A percentile compares a stretch with the other conserved stretches of the same genome.
Conservation (phyloP, 2,329 filamentous ascomycete species). For the Thermoascus crustaceus region DNA sequence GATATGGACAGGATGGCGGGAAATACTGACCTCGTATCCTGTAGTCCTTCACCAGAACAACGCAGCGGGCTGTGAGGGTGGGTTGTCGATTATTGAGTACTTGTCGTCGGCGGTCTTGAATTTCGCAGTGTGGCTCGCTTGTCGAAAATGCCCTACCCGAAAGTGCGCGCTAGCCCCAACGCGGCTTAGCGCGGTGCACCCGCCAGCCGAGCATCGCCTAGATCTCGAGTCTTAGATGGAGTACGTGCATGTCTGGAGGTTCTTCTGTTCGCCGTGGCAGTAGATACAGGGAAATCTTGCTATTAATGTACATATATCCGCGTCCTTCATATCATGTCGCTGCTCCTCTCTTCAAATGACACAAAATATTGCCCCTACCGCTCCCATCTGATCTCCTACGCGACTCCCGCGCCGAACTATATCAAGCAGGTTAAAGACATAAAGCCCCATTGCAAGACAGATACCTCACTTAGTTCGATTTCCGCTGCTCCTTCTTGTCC, state of each 20-base stretch:
- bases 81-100: constrained; percentile 31
- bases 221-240: neutral
- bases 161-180: constrained; percentile 21
- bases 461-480: constrained; percentile 6
- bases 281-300: no score
- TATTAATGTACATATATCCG: no score
- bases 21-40: constrained; percentile 36
- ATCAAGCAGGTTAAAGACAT: neutral
- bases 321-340: no score
- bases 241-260: constrained; percentile 2
- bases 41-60: constrained; percentile 39
- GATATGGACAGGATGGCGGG: constrained; percentile 10
- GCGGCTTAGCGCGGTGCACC: constrained; percentile 11
- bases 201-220: constrained; percentile 2
- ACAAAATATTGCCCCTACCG: no score
- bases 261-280: neutral
- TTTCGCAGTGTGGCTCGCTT: constrained; percentile 40
- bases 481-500: constrained; percentile 18
- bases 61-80: constrained; percentile 33
- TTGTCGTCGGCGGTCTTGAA: constrained; percentile 34
- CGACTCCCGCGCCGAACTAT: neutral
- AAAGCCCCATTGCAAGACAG: constrained; percentile 2
- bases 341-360: no score
- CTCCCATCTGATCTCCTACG: no score
- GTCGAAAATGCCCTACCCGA: constrained; percentile 34